Evolutionary conservation across 225 moss, liverwort and hornwort species (phyloP), one percentile per base, ranked within the genome.

Genomic region (Bryum argenteum): DNA sequence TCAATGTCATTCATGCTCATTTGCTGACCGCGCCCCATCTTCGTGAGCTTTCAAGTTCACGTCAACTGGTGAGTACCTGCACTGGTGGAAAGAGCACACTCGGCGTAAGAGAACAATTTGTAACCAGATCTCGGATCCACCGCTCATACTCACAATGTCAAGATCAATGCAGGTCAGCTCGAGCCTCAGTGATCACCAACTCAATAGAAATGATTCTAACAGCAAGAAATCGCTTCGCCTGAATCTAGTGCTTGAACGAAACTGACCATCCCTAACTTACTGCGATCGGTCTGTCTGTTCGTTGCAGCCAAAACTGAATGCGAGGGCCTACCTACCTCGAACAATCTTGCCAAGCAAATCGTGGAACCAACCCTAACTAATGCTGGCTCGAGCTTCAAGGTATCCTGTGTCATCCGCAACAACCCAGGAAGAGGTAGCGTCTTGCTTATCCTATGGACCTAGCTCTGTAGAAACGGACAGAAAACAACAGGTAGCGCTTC

Each of bases 1-100:
- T 87, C 83, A 38, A 65, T 23, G 11, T 73, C 82, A 33, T 48
- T 20, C 54, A 76, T 50, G 38, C 56, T 76, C 73, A 78, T 73
- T 15, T 83, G 80, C 68, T 76, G 73, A 42, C 83, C 87, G 33
- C 71, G 78, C 24, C 87, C 87, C 87, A 87, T 86, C 72, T 76
- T 55, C 40, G 50, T 54, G 42, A 18, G 59, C 63, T 64, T 43
- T 79, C 79, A 83, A 69, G 42, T 50, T 50, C 66, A 44, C 23
- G 38, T 75, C 77, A 66, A 44, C 52, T 71, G 16, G 33, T 55
- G 42, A 65, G 60, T 64, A 20, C 76, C 76, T 79, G 79, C 64
- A 66, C 53, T 23, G 51, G 37, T 42, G 58, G 33, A 41, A 45
- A 37, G 16, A 66, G 28, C 64, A 26, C 26, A 41, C 47, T 17